These are phyloP conservation scores for Xylaria sp. DNA, from an alignment of 2,329 filamentous ascomycete species.

Conservation along the genomic window DNA sequence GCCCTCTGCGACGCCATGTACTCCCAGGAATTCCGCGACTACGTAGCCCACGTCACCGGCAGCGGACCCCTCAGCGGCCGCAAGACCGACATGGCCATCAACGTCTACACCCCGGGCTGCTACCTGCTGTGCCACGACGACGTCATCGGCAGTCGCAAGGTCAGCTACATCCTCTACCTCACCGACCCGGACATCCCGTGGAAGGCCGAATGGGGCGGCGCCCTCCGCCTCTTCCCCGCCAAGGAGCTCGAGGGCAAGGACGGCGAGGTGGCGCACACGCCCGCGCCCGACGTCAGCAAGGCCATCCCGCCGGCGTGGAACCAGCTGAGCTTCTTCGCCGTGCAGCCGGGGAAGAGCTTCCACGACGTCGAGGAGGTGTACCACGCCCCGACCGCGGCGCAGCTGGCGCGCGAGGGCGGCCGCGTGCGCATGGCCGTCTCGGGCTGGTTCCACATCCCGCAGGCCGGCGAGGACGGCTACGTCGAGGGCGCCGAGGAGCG, in stretches of 20 bases:
- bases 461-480: slow-evolving; percentile 92
- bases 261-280: slow-evolving; percentile 81
- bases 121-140: slow-evolving; percentile 98
- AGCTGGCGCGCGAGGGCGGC: slow-evolving; percentile 75
- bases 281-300: slow-evolving; percentile 80
- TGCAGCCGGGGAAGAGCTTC: slow-evolving; percentile 98
- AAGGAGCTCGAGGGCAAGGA: slow-evolving; percentile 72
- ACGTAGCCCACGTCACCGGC: slow-evolving; percentile 85
- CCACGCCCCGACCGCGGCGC: slow-evolving; percentile 68
- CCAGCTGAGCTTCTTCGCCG: slow-evolving; percentile 97
- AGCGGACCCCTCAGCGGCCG: slow-evolving; percentile 88
- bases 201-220: slow-evolving; percentile 93
- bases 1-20: slow-evolving; percentile 94
- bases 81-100: slow-evolving; percentile 99
- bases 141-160: slow-evolving; percentile 94
- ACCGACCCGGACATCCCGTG: slow-evolving; percentile 92
- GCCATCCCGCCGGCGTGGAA: slow-evolving; percentile 96
- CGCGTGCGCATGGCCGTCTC: slow-evolving; percentile 97
- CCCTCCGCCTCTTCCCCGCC: slow-evolving; percentile 85
- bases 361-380: slow-evolving; percentile 99
- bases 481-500: slow-evolving; percentile 89
- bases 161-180: slow-evolving; percentile 97
- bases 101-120: slow-evolving; percentile 96
- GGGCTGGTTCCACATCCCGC: slow-evolving; percentile 98
- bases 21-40: slow-evolving; percentile 87